These are phyloP conservation scores for Ophiostoma sp. DNA, from an alignment of 2,329 filamentous ascomycete genomes.

Conservation along the genomic window DNA sequence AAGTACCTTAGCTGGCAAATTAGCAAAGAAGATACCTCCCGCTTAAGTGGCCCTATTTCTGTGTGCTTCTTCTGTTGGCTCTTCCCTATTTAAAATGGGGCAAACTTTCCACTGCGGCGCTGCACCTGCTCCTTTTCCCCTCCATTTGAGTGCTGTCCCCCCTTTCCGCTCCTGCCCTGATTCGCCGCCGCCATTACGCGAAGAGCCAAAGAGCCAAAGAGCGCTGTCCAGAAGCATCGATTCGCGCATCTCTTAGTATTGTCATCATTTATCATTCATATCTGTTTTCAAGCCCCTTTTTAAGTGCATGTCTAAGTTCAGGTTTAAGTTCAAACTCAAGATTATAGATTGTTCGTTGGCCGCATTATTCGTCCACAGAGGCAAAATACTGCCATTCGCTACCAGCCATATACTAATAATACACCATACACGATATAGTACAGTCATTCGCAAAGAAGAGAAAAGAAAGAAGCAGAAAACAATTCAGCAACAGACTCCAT, in stretches of 20 bases:
- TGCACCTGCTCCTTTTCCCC: background rate
- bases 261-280: background rate
- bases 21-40: background rate
- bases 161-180: background rate
- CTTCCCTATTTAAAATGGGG: conserved; percentile 9
- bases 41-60: background rate
- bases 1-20: background rate
- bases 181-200: background rate
- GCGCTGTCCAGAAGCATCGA: background rate
- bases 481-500: background rate
- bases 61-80: conserved; percentile 13
- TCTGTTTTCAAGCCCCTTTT: too few relatives aligned
- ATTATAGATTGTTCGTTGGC: conserved; percentile 1
- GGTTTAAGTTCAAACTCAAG: background rate
- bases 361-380: conserved; percentile 15
- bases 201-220: too few relatives aligned
- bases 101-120: background rate
- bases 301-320: too few relatives aligned
- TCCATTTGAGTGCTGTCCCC: background rate
- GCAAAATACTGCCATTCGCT: background rate
- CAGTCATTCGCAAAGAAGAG: background rate
- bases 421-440: conserved; percentile 6
- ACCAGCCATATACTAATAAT: background rate
- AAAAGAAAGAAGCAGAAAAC: background rate
- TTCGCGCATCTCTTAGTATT: background rate